phyloP scores from a whole-genome alignment of 257 asterid species.

The Catharanthus roseus region DNA sequence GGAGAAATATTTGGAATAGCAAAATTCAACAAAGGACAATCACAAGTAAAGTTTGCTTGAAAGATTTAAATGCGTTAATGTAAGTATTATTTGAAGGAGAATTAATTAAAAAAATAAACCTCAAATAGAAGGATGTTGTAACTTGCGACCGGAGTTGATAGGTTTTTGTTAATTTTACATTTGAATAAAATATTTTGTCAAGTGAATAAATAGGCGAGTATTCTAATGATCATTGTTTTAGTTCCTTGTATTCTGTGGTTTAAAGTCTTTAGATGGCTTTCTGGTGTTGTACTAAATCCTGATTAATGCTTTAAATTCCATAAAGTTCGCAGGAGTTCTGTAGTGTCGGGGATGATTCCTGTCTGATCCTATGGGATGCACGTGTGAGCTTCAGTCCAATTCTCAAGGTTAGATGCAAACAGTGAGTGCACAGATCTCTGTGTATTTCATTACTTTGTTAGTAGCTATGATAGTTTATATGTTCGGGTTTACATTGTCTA shows the following conservation, averaged over 20 bases:
- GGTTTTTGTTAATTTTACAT: not conserved
- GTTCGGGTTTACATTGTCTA: not conserved
- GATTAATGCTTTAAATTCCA: constrained; percentile 5
- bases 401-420: constrained; percentile 51
- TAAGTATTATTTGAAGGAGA: not conserved
- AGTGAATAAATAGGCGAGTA: not conserved
- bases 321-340: constrained; percentile 95
- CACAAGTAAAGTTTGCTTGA: not conserved
- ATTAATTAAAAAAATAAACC: not conserved
- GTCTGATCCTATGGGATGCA: constrained; percentile 96
- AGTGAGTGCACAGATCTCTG: not conserved
- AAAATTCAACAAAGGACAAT: not conserved
- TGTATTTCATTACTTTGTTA: not conserved
- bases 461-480: not conserved
- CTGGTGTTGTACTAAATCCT: constrained; percentile 9
- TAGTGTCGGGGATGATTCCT: constrained; percentile 98
- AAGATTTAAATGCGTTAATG: not conserved
- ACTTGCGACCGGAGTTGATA: not conserved
- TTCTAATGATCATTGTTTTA: not conserved
- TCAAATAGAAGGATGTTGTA: not conserved
- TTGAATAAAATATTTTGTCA: not conserved
- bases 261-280: not conserved
- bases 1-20: not conserved
- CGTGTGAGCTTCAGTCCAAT: constrained; percentile 67
- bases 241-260: not conserved